Evolutionary conservation across 129 eudicot species (phyloP), one percentile per base, ranked within the genome.

Genomic region (Pseudognaphalium luteoalbum): DNA sequence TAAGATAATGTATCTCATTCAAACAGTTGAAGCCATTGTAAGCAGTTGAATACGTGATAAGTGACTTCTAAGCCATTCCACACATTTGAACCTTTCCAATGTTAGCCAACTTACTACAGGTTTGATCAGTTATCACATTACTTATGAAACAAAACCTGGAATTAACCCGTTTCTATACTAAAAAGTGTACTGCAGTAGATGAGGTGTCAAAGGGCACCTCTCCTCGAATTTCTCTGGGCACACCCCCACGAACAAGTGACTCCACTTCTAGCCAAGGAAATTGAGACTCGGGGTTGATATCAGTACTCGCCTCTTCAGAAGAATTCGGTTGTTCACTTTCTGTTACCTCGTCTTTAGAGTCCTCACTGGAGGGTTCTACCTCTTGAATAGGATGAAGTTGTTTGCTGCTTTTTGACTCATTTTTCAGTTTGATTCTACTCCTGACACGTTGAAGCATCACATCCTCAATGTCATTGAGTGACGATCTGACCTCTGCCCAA

Each of bases 171-270:
- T 57, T 28, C 20, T 17, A 47, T 52, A 54, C 58, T 3, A 65
- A 62, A 71, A 62, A 72, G 50, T 30, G 33, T 15, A 37, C 68
- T 9, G 41, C 22, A 47, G 72, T 2, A 11, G 19, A 64, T 22
- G 71, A 17, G 42, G 69, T 16, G 41, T 35, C 4, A 44, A 51
- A 70, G 14, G 51, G 15, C 78, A 91, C 99, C 96, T 95, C 97
- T 74, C 99, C 99, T 72, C 99, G 86, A 58, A 95, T 91, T 68
- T 92, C 84, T 82, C 84, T 88, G 20, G 97, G 97, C 50, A 95
- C 99, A 77, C 99, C 99, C 67, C 89, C 96, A 42, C 71, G 97
- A 78, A 95, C 99, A 75, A 95, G 99, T 74, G 86, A 87, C 83
- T 84, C 97, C 20, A 95, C 82, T 82, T 87, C 86, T 80, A 82